Conservation (phyloP, 2,329 filamentous ascomycete species). For the Colletotrichum destructivum region DNA sequence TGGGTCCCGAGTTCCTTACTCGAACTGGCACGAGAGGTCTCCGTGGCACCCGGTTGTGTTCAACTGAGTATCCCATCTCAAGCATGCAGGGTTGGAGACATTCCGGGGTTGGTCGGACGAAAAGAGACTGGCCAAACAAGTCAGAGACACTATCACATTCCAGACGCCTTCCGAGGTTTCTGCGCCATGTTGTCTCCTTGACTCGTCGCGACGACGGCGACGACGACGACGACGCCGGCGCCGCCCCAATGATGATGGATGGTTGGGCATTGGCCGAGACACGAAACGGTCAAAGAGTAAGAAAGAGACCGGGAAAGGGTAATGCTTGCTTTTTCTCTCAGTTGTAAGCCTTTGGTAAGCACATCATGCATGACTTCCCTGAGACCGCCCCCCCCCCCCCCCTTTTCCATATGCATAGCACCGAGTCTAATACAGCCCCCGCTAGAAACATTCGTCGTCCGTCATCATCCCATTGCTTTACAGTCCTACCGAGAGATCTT, state of each 20-base stretch:
- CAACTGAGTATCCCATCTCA: constrained; percentile 1
- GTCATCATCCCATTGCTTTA: background rate
- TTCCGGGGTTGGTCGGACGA: constrained; percentile 12
- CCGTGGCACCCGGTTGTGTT: background rate
- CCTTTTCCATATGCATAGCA: background rate
- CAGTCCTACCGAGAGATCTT: background rate
- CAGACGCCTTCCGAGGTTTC: constrained; percentile 12
- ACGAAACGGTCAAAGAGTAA: constrained; percentile 20
- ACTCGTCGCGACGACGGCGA: constrained; percentile 6
- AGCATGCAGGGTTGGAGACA: constrained; percentile 25
- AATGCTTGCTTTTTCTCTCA: constrained; percentile 3
- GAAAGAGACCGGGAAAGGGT: too few relatives aligned
- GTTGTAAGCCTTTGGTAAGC: constrained; percentile 27
- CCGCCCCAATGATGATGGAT: too few relatives aligned
- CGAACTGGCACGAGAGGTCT: background rate
- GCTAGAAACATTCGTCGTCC: background rate
- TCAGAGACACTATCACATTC: constrained; percentile 13
- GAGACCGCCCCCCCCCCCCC: background rate
- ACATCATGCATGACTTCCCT: background rate
- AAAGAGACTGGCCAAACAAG: constrained; percentile 2
- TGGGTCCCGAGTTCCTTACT: constrained; percentile 16
- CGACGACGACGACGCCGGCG: background rate
- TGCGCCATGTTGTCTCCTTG: constrained; percentile 39
- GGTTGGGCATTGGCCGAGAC: constrained; percentile 17
- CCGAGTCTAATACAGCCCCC: background rate